Conservation (phyloP, 345 rosid species). For the Corymbia maculata region DNA sequence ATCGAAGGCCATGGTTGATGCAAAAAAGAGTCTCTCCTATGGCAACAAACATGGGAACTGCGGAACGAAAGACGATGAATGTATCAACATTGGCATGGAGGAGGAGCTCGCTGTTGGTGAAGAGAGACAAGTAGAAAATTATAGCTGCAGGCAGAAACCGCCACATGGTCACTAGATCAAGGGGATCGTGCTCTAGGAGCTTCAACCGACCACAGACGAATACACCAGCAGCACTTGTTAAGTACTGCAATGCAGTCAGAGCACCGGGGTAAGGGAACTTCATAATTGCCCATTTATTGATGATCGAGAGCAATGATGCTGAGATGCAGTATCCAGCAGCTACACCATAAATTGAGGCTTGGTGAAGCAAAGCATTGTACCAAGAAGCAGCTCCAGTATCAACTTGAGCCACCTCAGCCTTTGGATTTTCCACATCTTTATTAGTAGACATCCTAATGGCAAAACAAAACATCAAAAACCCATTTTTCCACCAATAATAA, state of each 20-base stretch:
- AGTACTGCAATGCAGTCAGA: slow-evolving; percentile 84
- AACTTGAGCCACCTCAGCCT: slow-evolving; percentile 9
- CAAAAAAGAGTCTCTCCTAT: slow-evolving; percentile 78
- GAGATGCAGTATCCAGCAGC: slow-evolving; percentile 92
- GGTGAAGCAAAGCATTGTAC: slow-evolving; percentile 36
- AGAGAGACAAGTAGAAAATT: slow-evolving; percentile 84
- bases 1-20: slow-evolving; percentile 87
- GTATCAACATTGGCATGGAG: slow-evolving; percentile 97
- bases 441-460: slow-evolving; percentile 17
- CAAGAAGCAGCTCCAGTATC: slow-evolving; percentile 16
- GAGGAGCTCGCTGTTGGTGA: slow-evolving; percentile 95
- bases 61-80: slow-evolving; percentile 87
- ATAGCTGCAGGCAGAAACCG: slow-evolving; percentile 89
- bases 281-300: slow-evolving; percentile 98
- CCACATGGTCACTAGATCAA: slow-evolving; percentile 81
- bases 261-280: slow-evolving; percentile 97
- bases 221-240: slow-evolving; percentile 86
- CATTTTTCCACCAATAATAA: neutral
- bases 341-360: slow-evolving; percentile 63
- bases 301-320: slow-evolving; percentile 89
- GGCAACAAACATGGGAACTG: slow-evolving; percentile 91
- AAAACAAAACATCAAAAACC: neutral
- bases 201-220: slow-evolving; percentile 43
- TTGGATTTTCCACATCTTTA: slow-evolving; percentile 36
- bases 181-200: slow-evolving; percentile 58